phyloP scores from a whole-genome alignment of 257 asterid species.

The Agastache rugosa region DNA sequence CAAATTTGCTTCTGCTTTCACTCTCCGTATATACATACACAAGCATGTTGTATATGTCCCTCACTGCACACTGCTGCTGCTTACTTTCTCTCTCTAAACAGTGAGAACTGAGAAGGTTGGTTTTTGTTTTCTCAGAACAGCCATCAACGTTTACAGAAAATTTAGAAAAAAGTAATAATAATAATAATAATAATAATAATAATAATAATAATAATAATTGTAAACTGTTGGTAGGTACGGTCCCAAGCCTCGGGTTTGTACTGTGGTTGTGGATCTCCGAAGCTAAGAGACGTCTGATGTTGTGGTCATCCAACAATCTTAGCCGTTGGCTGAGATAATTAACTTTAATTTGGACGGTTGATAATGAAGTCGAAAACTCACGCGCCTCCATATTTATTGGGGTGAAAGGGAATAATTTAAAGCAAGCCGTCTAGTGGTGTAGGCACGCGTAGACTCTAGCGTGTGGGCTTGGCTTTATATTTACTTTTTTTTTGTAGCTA shows the following conservation, averaged over 20 bases:
- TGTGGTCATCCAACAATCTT: neutral
- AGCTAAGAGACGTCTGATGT: conserved; percentile 44
- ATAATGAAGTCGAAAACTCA: conserved; percentile 23
- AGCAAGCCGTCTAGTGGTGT: neutral
- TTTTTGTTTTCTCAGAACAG: conserved; percentile 47
- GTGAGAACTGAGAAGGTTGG: conserved; percentile 40
- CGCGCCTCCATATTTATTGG: conserved; percentile 25
- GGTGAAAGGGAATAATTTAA: conserved; percentile 18
- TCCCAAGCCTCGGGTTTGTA: conserved; percentile 46
- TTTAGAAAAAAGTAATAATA: no score
- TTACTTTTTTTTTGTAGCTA: no score
- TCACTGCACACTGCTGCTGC: conserved; percentile 38
- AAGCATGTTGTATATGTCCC: conserved; percentile 35
- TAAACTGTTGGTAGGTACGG: conserved; percentile 34
- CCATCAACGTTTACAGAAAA: no score
- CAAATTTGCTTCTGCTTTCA: conserved; percentile 38
- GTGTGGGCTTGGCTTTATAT: conserved; percentile 25
- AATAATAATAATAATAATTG: no score
- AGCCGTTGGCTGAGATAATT: conserved; percentile 50
- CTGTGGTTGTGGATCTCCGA: conserved; percentile 36
- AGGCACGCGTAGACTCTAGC: conserved; percentile 39
- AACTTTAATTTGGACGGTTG: conserved; percentile 28
- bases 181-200: no score
- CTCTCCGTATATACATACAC: conserved; percentile 30
- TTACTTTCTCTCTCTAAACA: conserved; percentile 58